Evolutionary conservation across 2,329 filamentous ascomycete genomes (phyloP).

Genomic region (Nothopassalora personata): DNA sequence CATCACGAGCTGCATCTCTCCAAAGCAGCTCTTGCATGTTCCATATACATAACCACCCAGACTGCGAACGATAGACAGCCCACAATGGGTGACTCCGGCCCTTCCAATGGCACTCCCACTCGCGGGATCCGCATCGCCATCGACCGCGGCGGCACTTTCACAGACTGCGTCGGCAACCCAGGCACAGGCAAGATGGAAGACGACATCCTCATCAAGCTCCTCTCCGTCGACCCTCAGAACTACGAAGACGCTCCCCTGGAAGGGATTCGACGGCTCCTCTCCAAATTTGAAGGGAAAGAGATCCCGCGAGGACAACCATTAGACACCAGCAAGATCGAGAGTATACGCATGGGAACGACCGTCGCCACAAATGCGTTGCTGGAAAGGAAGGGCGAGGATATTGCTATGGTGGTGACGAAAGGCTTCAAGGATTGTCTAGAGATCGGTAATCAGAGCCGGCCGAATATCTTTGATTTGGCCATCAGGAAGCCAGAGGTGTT

Average conservation of each 20-base stretch:
- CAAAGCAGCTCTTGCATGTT: not conserved
- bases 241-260: slow-evolving; percentile 88
- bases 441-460: slow-evolving; percentile 86
- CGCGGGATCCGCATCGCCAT: slow-evolving; percentile 70
- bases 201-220: slow-evolving; percentile 78
- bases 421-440: slow-evolving; percentile 83
- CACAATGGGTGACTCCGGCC: slow-evolving; percentile 10
- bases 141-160: slow-evolving; percentile 80
- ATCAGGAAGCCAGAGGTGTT: slow-evolving; percentile 83
- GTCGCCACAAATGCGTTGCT: slow-evolving; percentile 89
- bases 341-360: slow-evolving; percentile 92
- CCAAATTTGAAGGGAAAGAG: slow-evolving; percentile 66
- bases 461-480: slow-evolving; percentile 84
- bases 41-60: not conserved
- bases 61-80: not conserved
- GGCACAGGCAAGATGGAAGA: slow-evolving; percentile 62
- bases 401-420: slow-evolving; percentile 79
- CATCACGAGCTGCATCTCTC: not conserved
- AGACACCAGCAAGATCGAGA: slow-evolving; percentile 78
- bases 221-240: slow-evolving; percentile 85
- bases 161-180: slow-evolving; percentile 82
- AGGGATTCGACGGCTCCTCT: slow-evolving; percentile 80
- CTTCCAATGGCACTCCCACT: slow-evolving; percentile 9
- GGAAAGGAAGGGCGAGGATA: slow-evolving; percentile 83
- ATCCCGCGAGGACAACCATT: slow-evolving; percentile 74